Base-by-base conservation (phyloP, 768 basidiomycete species). In the Tricholoma furcatifolium region DNA sequence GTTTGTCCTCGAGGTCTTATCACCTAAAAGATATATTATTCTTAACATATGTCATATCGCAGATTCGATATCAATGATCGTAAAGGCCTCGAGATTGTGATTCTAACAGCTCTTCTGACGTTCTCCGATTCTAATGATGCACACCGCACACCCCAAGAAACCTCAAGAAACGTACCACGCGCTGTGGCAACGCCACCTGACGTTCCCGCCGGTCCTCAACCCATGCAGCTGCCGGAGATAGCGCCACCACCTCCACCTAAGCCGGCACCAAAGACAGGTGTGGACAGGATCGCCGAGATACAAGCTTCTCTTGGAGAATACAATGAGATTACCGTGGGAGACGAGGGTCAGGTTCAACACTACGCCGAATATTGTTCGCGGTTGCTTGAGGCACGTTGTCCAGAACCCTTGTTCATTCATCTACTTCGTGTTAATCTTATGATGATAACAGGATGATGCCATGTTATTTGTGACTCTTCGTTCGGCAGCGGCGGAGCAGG, bases 61-160 rank as follows among this genome's bases (percentile, higher is more conserved):
- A 91, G 89, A 36, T 93, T 93, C 60, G 91, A 93, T 58, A 85
- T 93, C 45, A 75, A 87, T 14, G 91, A 93, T 61, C 79, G 88
- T 30, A 93, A 93, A 65, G 90, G 91, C 4, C 76, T 93, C 1
- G 91, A 93, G 66, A 88, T 93, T 35, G 81, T 88, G 46, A 80
- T 93, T 34, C 71, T 93, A 43, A 86, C 84, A 0, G 81, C 88
- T 2, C 74, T 93, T 2, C 69, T 93, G 57, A 88, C 89, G 1
- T 90, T 93, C 65, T 81, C 84, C 54, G 91, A 93, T 62, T 62
- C 73, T 24, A 85, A 84, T 55, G 84, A 90, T 46, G 63, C 65
- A 14, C 76, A 81, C 52, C 80, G 83, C 58, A 61, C 69, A 34
- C 65, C 70, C 2, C 57, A 47, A 54, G 51, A 57, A 18, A 57